Evolutionary conservation across 441 rosid species (phyloP), one percentile per base, ranked within the genome.

Genomic region (Gossypium schwendimanii): DNA sequence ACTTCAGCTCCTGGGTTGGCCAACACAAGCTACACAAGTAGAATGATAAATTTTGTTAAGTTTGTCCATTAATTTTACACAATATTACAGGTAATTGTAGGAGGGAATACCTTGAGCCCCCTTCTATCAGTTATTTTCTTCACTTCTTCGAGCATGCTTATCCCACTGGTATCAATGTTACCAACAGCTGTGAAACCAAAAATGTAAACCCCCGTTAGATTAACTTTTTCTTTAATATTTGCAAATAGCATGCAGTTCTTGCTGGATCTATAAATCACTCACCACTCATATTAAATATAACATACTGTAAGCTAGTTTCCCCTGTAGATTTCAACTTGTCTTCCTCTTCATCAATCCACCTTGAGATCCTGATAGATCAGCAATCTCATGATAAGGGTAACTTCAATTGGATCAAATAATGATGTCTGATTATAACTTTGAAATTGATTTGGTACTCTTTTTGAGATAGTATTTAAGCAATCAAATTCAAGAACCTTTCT

Each of bases 1-100:
- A 93, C 98, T 70, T 96, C 99, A 39, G 94, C 87, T 81, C 91
- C 97, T 21, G 99, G 99, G 78, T 96, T 96, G 8, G 94, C 97
- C 83, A 93, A 53, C 20, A 81, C 97, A 54, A 96, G 88, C 99
- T 93, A 47, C 6, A 14, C 15, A 76, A 31, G 68, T 4, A 72
- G 18, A 18, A 33, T 21, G 61, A 57, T 57, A 23, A 57, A 57
- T 11, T 57, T 57, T 12, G 62, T 57, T 7, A 23, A 26, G 2
- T 57, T 57, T 23, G 24, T 57, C 62, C 33, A 57, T 23, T 57
- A 17, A 45, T 65, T 24, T 66, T 24, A 24, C 57, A 47, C 39
- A 45, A 45, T 23, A 9, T 23, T 45, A 2, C 14, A 44, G 33
- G 3, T 28, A 20, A 75, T 52, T 52, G 24, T 18, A 39, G 36